Evolutionary conservation across 2,329 filamentous ascomycete species (phyloP), one percentile per base, ranked within the genome.

Genomic region (Metarhizium album): DNA sequence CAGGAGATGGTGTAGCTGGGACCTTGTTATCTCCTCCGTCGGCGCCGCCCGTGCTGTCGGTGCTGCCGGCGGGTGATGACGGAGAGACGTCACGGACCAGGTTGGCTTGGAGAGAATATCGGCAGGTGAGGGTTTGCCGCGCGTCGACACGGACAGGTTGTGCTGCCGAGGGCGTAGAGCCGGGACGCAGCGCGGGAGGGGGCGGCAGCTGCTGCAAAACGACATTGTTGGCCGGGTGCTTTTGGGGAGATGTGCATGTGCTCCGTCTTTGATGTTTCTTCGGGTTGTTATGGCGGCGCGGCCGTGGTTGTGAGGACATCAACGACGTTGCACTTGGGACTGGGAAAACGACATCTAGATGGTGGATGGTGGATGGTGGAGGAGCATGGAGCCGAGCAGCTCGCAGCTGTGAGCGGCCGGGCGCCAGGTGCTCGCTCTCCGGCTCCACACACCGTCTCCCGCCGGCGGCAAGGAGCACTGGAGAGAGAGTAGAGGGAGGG

Each of bases 21-120:
- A 64, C 1, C 81, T 71, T 0, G 84, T 82, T 54, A 94, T 76
- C 51, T 67, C 66, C 47, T 73, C 62, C 59, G 59, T 18, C 43
- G 65, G 35, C 46, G 72, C 62, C 59, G 60, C n/a, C 43, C 65
- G 31, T 14, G 42, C 20, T 20, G 46, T 24, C 9, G 51, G 9
- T 38, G 52, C 24, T 22, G 27, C 3, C 27, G 27, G 27, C 9
- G 49, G 45, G 14, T 46, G 50, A 6, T 43, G 48, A 27, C 47
- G 74, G 4, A 95, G 80, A 8, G 86, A 84, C 33, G 80, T 74
- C 57, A 94, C 83, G 45, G 90, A 95, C 90, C 90, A 96, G 46
- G 79, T 84, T 22, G 90, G 89, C 53, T 77, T 76, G 16, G 80
- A 75, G 49, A 91, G 80, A 50, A 86, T 72, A n/a, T 68, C 64